Evolutionary conservation across 768 basidiomycete species (phyloP).

Genomic region (Amanita muscaria): DNA sequence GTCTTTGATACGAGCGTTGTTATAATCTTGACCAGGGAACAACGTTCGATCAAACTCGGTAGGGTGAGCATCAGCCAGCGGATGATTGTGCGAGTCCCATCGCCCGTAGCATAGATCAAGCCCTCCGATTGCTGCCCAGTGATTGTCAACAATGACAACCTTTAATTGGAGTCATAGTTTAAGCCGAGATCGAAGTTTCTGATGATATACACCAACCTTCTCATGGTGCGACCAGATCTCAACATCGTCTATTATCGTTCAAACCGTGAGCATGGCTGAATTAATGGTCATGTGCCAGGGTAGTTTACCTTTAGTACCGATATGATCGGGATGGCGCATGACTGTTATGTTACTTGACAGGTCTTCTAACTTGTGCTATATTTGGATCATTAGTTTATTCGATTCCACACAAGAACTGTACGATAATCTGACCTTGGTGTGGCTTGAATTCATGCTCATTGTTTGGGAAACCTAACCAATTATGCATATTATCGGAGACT

Average conservation of each 20-base stretch:
- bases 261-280: no score
- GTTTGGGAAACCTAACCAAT: slow-evolving; percentile 67
- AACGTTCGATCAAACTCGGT: slow-evolving; percentile 74
- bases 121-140: slow-evolving; percentile 82
- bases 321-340: slow-evolving; percentile 88
- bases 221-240: slow-evolving; percentile 93
- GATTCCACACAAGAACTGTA: not conserved
- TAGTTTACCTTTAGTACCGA: slow-evolving; percentile 60
- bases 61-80: slow-evolving; percentile 87
- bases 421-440: slow-evolving; percentile 61
- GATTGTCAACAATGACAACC: slow-evolving; percentile 83
- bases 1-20: slow-evolving; percentile 81
- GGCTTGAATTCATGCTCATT: slow-evolving; percentile 81
- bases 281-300: not conserved
- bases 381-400: not conserved
- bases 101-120: slow-evolving; percentile 95
- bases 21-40: slow-evolving; percentile 92
- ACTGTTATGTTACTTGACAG: slow-evolving; percentile 84
- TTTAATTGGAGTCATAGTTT: slow-evolving; percentile 14
- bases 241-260: slow-evolving; percentile 68
- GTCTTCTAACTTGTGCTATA: slow-evolving; percentile 62
- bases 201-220: slow-evolving; percentile 48
- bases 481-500: not conserved
- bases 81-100: slow-evolving; percentile 91
- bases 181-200: not conserved